These are phyloP conservation scores for Teunomyces pallodes DNA, from an alignment of 805 yeast species.

Conservation along the genomic window DNA sequence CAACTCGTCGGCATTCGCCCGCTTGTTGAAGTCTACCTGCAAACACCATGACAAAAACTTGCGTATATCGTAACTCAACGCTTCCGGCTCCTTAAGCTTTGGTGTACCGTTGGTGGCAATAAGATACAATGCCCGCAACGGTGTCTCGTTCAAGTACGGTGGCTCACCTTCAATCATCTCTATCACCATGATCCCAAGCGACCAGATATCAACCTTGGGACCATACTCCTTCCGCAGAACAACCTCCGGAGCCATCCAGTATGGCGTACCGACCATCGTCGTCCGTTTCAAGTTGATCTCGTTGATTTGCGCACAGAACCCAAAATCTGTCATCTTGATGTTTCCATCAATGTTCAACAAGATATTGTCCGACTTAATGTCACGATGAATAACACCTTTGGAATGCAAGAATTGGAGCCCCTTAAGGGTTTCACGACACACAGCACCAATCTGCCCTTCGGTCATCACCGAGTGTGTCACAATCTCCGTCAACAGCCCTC, in stretches of 20 bases:
- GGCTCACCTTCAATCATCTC: conserved; percentile 99
- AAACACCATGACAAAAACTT: conserved; percentile 74
- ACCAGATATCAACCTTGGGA: conserved; percentile 97
- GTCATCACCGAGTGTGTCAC: conserved; percentile 87
- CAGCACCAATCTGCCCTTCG: conserved; percentile 94
- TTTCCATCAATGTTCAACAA: conserved; percentile 79
- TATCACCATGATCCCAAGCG: conserved; percentile 94
- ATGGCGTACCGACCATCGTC: conserved; percentile 99
- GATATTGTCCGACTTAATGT: conserved; percentile 93
- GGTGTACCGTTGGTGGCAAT: conserved; percentile 98
- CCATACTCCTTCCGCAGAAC: conserved; percentile 94
- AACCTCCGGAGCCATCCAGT: conserved; percentile 99
- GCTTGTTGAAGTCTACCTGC: conserved; percentile 76
- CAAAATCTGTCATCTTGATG: conserved; percentile 92
- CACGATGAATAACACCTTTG: conserved; percentile 92
- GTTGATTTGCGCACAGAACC: conserved; percentile 85
- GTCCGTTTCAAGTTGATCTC: conserved; percentile 84
- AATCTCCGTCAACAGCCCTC: conserved; percentile 94
- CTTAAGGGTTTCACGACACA: conserved; percentile 82
- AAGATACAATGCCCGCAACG: conserved; percentile 86
- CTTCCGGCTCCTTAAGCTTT: conserved; percentile 82
- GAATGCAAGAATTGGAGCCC: conserved; percentile 88
- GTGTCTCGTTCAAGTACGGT: conserved; percentile 94
- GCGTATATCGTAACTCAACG: conserved; percentile 62
- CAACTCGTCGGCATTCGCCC: conserved; percentile 76